phyloP scores from a whole-genome alignment of 2,329 filamentous ascomycete genomes.

The Blastomyces percursus region DNA sequence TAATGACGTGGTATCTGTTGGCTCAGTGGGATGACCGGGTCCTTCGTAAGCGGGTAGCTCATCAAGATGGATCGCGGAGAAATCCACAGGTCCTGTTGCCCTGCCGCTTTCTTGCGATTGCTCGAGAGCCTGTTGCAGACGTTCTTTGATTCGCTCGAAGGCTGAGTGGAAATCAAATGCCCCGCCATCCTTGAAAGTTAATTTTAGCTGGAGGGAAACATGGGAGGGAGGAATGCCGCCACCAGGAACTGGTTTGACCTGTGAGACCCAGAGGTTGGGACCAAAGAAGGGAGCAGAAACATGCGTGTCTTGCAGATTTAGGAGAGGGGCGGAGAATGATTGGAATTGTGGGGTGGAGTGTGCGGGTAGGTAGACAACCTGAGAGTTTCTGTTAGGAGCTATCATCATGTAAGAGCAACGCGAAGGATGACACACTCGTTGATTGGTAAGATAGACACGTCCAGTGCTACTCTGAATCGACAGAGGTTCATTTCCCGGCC shows the following conservation, averaged over 20 bases:
- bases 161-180: constrained; percentile 78
- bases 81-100: constrained; percentile 39
- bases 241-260: constrained; percentile 67
- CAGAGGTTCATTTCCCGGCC: constrained; percentile 52
- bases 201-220: constrained; percentile 63
- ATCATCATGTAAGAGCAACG: constrained; percentile 19
- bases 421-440: constrained; percentile 50
- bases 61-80: constrained; percentile 63
- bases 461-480: constrained; percentile 64
- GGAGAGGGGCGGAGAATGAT: constrained; percentile 79
- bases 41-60: constrained; percentile 81
- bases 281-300: constrained; percentile 86
- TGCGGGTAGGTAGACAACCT: constrained; percentile 81
- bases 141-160: constrained; percentile 76
- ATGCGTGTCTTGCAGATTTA: constrained; percentile 77
- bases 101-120: constrained; percentile 55
- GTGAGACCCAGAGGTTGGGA: constrained; percentile 76
- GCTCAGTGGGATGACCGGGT: constrained; percentile 25
- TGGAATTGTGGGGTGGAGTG: constrained; percentile 58
- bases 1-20: constrained; percentile 6
- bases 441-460: constrained; percentile 70
- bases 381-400: background rate
- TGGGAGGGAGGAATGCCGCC: constrained; percentile 70
- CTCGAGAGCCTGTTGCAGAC: constrained; percentile 69
- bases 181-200: constrained; percentile 92